Evolutionary conservation across 129 eudicot genomes (phyloP), one percentile per base, ranked within the genome.

Genomic region (Silybum marianum): DNA sequence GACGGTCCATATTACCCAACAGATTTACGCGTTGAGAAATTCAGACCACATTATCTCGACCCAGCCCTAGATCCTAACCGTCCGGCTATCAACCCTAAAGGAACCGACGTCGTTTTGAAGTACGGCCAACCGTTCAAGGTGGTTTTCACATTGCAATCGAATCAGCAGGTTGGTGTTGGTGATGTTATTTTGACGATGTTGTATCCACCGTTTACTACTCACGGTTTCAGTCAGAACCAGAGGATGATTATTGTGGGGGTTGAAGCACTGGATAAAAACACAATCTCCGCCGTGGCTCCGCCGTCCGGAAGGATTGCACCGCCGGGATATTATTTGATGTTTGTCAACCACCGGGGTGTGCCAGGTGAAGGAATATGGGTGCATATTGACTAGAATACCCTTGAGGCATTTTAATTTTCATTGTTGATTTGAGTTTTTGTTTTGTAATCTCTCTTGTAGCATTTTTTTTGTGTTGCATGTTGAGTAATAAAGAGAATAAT

Each of bases 361-460:
- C 98, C 96, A 6, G 88, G 98, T 76, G 39, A 42, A 36, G 98
- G 94, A 44, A 36, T 88, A 11, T 93, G 98, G 98, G 91, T 93
- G 46, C 89, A 88, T 6, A 26, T 89, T 60, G 79, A 72, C 39
- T 70, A 54, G 65, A 8, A 40, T 75, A 60, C 54, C 74, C 69
- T 16, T 75, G 62, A 18, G 7, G 66, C 36, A 16, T 54, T 48
- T 16, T 9, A 4, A 3, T 11, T 16, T 54, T 54, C 14, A 13
- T 13, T 48, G 18, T 48, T 48, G 42, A 38, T 40, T 40, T 40
- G 36, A 40, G 48, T 40, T 54, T 4, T 16, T 54, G 22, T 54
- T 54, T 54, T 54, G 63, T 51, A 18, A 16, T 54, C 63, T 54
- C 63, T 54, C 63, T 54, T 54, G 63, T 54, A 54, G 63, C 63